Evolutionary conservation across 2,329 filamentous ascomycete genomes (phyloP).

Genomic region (Trichophyton benhamiae): DNA sequence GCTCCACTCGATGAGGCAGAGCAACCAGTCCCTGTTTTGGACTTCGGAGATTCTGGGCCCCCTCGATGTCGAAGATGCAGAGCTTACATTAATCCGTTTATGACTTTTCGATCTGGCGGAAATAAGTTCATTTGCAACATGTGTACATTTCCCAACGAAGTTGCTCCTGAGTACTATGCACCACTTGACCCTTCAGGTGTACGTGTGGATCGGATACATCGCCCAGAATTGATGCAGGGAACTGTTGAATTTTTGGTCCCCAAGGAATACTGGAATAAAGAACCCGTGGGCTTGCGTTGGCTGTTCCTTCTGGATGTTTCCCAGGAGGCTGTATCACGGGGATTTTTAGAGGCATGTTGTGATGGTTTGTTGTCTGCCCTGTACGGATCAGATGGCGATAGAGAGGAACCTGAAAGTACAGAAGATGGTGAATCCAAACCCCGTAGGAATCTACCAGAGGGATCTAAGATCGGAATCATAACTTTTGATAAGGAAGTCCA

Average conservation of each 20-base stretch:
- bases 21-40: constrained; percentile 74
- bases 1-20: constrained; percentile 75
- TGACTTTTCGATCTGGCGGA: constrained; percentile 88
- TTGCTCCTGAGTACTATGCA: constrained; percentile 80
- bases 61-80: constrained; percentile 86
- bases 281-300: constrained; percentile 76
- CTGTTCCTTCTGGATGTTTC: constrained; percentile 90
- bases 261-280: constrained; percentile 96
- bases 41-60: constrained; percentile 84
- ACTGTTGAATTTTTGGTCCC: constrained; percentile 95
- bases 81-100: constrained; percentile 97
- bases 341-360: constrained; percentile 80
- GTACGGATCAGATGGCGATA: constrained; percentile 50
- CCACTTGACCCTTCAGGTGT: constrained; percentile 78
- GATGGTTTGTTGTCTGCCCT: constrained; percentile 75
- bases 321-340: constrained; percentile 80
- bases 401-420: constrained; percentile 27
- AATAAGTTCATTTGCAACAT: constrained; percentile 98
- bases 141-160: constrained; percentile 94
- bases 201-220: constrained; percentile 73
- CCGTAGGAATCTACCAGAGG: constrained; percentile 53
- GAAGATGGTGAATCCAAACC: constrained; percentile 41
- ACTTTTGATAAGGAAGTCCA: constrained; percentile 96
- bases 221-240: constrained; percentile 78
- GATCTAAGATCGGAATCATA: constrained; percentile 83